Percentiles rank a stretch among this genome's conserved stretches.
Evolutionary conservation across 2,329 filamentous ascomycete genomes (phyloP).

Genomic region (Fusarium pseudocircinatum): DNA sequence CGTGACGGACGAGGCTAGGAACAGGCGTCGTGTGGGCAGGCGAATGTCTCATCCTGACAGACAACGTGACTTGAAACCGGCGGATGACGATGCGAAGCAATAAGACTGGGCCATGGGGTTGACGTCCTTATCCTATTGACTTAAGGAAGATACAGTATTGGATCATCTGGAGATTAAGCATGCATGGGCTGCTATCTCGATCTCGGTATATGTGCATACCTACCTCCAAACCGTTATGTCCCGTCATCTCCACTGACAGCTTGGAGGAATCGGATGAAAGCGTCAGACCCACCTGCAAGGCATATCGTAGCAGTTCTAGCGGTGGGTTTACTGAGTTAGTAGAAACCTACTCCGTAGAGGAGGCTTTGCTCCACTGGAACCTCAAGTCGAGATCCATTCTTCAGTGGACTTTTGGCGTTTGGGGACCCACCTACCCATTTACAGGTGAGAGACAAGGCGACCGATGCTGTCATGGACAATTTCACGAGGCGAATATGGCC

Average conservation of each 20-base stretch:
- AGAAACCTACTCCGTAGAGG: neutral
- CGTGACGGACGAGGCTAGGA: conserved; percentile 23
- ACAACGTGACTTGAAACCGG: conserved; percentile 33
- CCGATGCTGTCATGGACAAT: conserved; percentile 37
- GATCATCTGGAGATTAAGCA: conserved; percentile 27
- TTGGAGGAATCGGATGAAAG: neutral
- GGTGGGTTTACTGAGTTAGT: neutral
- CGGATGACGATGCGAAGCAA: conserved; percentile 26
- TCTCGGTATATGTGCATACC: neutral
- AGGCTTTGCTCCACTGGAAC: conserved; percentile 19
- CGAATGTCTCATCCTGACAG: conserved; percentile 22
- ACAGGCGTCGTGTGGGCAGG: conserved; percentile 15
- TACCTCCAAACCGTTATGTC: neutral
- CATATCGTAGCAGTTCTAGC: neutral
- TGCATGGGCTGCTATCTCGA: conserved; percentile 32
- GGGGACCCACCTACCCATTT: conserved; percentile 22
- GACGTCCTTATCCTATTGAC: neutral
- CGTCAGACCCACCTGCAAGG: conserved; percentile 25
- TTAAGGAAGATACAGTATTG: neutral
- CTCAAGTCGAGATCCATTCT: conserved; percentile 22
- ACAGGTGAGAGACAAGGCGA: conserved; percentile 20
- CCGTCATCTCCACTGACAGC: neutral
- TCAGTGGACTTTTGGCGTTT: conserved; percentile 1
- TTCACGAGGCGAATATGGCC: conserved; percentile 12
- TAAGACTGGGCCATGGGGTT: conserved; percentile 8